Percentiles rank a stretch among this genome's conserved stretches.
Evolutionary conservation across 768 basidiomycete species (phyloP).

Genomic region (Candolleomyces eurysporus): DNA sequence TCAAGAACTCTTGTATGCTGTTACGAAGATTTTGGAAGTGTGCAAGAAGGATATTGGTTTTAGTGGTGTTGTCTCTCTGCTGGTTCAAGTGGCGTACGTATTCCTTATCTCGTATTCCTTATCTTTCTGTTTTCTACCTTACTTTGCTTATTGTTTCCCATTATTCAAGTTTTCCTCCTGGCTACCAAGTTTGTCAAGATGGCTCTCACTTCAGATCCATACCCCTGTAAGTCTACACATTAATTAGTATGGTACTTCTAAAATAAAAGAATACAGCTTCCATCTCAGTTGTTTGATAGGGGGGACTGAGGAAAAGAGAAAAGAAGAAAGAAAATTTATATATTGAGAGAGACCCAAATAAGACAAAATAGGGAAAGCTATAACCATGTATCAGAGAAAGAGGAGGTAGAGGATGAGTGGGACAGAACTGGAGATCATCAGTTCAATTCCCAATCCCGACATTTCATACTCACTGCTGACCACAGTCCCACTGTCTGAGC

Average conservation of each 20-base stretch:
- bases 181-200: constrained; percentile 99
- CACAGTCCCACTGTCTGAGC: constrained; percentile 99
- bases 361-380: too few relatives aligned
- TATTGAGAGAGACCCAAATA: too few relatives aligned
- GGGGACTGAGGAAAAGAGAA: too few relatives aligned
- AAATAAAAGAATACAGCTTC: too few relatives aligned
- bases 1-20: constrained; percentile 96
- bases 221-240: too few relatives aligned
- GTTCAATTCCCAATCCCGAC: constrained; percentile 2
- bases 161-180: constrained; percentile 59
- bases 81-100: constrained; percentile 92
- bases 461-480: constrained; percentile 95
- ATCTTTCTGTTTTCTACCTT: background rate
- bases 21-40: constrained; percentile 98
- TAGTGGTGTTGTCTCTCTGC: constrained; percentile 91
- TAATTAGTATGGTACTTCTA: too few relatives aligned
- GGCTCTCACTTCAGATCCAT: constrained; percentile 67
- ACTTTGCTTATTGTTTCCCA: background rate
- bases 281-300: too few relatives aligned
- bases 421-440: too few relatives aligned
- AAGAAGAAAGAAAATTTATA: too few relatives aligned
- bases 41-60: constrained; percentile 97
- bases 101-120: constrained; percentile 6
- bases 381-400: too few relatives aligned
- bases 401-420: too few relatives aligned